phyloP scores from a whole-genome alignment of 352 stramenopile species.

The Phytophthora constricta region DNA sequence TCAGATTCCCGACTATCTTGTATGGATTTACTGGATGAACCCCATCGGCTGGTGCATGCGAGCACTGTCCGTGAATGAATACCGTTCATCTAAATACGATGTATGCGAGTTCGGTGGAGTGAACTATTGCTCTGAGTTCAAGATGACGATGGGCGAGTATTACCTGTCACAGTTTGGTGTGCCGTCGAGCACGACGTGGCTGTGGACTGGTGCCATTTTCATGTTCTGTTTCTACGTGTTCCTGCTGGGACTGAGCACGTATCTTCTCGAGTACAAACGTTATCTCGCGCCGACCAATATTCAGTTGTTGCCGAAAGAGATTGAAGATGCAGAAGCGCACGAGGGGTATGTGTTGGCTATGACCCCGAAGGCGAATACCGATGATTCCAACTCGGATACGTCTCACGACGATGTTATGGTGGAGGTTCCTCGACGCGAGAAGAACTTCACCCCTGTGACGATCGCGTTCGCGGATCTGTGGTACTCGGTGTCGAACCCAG shows the following conservation, averaged over 20 bases:
- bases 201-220: constrained; percentile 22
- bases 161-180: constrained; percentile 18
- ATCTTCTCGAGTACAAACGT: constrained; percentile 34
- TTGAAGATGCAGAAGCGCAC: not conserved
- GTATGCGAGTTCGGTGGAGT: constrained; percentile 16
- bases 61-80: constrained; percentile 26
- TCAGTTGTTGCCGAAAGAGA: not conserved
- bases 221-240: constrained; percentile 22
- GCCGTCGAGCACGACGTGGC: constrained; percentile 18
- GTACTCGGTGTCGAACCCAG: constrained; percentile 15
- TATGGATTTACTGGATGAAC: constrained; percentile 33
- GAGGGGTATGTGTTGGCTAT: not conserved
- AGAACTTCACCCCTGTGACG: not conserved
- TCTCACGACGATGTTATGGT: not conserved
- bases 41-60: constrained; percentile 24
- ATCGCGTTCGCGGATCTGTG: constrained; percentile 12
- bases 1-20: constrained; percentile 19
- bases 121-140: constrained; percentile 21
- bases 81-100: constrained; percentile 20
- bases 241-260: constrained; percentile 21
- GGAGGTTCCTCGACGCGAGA: not conserved
- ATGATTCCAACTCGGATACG: not conserved
- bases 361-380: not conserved
- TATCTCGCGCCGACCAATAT: constrained; percentile 23
- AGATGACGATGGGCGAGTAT: constrained; percentile 26